Evolutionary conservation across 2,329 filamentous ascomycete species (phyloP).

Genomic region (Arthrobotrys pseudoclavata): DNA sequence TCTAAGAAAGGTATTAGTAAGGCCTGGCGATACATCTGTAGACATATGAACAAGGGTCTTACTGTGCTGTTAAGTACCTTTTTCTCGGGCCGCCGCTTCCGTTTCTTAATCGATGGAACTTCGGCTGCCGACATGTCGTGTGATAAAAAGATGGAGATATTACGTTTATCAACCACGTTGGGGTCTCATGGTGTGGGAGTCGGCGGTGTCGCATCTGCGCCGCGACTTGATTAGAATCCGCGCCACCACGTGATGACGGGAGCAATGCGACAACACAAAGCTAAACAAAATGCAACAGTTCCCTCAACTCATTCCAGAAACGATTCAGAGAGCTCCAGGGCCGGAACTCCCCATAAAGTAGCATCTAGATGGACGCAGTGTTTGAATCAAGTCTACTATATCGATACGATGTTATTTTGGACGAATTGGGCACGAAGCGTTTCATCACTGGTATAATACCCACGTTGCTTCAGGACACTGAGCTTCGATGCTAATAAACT

Average conservation of each 20-base stretch:
- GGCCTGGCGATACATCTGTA: neutral
- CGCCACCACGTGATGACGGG: conserved; percentile 28
- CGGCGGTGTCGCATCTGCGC: neutral
- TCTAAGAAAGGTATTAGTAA: neutral
- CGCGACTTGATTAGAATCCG: neutral
- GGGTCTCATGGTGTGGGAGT: neutral
- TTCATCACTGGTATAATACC: neutral
- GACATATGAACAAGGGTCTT: neutral
- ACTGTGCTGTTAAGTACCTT: neutral
- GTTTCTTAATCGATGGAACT: conserved; percentile 9
- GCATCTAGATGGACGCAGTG: neutral
- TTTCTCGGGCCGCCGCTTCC: conserved; percentile 22
- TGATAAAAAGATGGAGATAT: neutral
- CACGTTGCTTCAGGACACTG: neutral
- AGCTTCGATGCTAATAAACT: conserved; percentile 12
- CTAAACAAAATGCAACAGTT: neutral
- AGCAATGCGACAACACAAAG: conserved; percentile 17
- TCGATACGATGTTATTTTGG: neutral
- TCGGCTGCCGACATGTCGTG: conserved; percentile 23
- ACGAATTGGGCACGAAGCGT: conserved; percentile 4
- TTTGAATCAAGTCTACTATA: neutral
- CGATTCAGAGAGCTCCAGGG: neutral
- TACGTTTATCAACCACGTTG: neutral
- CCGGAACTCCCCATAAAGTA: neutral
- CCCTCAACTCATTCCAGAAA: too few relatives aligned